Conservation (phyloP, 371 early-diverging fungal species). For the Rhizomucor miehei region DNA sequence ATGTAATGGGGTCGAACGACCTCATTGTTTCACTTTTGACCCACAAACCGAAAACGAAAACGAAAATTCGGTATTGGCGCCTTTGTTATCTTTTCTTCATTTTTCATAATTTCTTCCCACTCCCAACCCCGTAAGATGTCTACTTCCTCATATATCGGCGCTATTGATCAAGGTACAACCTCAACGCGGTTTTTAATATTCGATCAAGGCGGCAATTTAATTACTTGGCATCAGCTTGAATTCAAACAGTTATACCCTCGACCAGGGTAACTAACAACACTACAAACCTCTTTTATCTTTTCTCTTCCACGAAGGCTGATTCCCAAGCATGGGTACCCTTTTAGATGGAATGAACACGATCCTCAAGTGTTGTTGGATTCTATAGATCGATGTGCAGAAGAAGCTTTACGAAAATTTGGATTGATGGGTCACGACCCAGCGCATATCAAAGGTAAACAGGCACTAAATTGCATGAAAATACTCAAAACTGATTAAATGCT, state of each 20-base stretch:
- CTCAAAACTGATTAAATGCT: no score
- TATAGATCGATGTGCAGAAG: constrained; percentile 66
- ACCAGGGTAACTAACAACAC: constrained; percentile 58
- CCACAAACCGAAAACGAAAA: no score
- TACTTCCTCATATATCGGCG: constrained; percentile 56
- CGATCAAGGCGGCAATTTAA: constrained; percentile 67
- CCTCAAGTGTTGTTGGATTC: constrained; percentile 71
- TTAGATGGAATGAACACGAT: constrained; percentile 90
- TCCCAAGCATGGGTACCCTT: no score
- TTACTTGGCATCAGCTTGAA: constrained; percentile 75
- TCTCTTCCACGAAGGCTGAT: neutral
- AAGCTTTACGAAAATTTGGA: constrained; percentile 61
- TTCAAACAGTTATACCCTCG: constrained; percentile 72
- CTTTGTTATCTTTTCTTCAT: neutral
- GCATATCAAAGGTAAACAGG: constrained; percentile 57
- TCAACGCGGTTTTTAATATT: constrained; percentile 91
- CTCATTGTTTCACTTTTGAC: neutral
- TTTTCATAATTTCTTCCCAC: neutral
- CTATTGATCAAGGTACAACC: constrained; percentile 93
- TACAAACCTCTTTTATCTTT: no score
- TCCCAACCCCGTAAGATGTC: neutral
- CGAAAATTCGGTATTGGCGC: no score
- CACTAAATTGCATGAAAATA: no score
- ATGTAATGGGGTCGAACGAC: no score
- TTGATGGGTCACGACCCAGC: constrained; percentile 50